Evolutionary conservation across 345 rosid genomes (phyloP).

Genomic region (Acer negundo): DNA sequence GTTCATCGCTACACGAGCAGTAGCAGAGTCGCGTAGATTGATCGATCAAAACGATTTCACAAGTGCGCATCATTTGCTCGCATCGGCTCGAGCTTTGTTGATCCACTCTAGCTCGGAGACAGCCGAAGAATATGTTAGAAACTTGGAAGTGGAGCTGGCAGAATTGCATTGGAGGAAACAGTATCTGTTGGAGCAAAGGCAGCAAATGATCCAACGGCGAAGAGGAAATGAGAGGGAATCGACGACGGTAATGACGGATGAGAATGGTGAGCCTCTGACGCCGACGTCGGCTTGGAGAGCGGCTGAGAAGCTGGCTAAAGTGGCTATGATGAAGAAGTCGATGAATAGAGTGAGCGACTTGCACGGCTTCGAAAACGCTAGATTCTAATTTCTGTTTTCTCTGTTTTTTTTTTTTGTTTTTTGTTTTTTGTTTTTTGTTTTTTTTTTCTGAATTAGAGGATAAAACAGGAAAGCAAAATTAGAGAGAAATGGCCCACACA

Average conservation of each 20-base stretch:
- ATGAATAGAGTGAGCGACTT: slow-evolving; percentile 75
- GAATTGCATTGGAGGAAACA: slow-evolving; percentile 65
- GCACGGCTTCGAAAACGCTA: slow-evolving; percentile 97
- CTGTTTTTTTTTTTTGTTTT: background rate
- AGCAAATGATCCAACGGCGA: slow-evolving; percentile 32
- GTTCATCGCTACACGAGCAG: slow-evolving; percentile 65
- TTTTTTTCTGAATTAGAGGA: slow-evolving; percentile 15
- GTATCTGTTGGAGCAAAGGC: slow-evolving; percentile 34
- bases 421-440: too few relatives aligned
- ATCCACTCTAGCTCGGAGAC: slow-evolving; percentile 39
- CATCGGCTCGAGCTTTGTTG: slow-evolving; percentile 71
- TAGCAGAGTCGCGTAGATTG: slow-evolving; percentile 76
- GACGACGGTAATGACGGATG: slow-evolving; percentile 47
- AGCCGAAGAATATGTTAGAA: slow-evolving; percentile 42
- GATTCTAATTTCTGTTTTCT: slow-evolving; percentile 48
- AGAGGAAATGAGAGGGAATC: slow-evolving; percentile 35
- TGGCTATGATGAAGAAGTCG: slow-evolving; percentile 80
- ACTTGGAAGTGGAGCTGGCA: slow-evolving; percentile 63
- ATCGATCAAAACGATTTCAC: slow-evolving; percentile 55
- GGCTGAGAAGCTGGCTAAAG: slow-evolving; percentile 87
- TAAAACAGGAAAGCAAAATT: background rate
- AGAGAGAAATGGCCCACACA: slow-evolving; percentile 9
- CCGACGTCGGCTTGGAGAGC: slow-evolving; percentile 92
- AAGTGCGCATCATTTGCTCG: slow-evolving; percentile 66
- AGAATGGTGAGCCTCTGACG: slow-evolving; percentile 80